phyloP scores from a whole-genome alignment of 2,329 filamentous ascomycete species.

The Pyrenophora tritici-repentis region DNA sequence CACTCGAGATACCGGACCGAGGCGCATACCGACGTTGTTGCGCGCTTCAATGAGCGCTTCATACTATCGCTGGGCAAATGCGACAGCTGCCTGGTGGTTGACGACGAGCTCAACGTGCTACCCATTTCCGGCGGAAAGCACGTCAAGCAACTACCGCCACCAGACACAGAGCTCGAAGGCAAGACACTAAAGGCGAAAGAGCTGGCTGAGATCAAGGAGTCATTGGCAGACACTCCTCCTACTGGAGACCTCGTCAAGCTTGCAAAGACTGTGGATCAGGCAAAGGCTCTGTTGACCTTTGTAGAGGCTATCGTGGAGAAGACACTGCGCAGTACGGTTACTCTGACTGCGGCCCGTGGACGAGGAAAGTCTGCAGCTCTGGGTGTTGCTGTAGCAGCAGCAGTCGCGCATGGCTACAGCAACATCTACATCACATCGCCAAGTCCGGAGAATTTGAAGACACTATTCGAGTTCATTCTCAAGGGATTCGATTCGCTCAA shows the following conservation, averaged over 20 bases:
- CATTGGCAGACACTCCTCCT: slow-evolving; percentile 80
- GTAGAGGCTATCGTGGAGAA: slow-evolving; percentile 97
- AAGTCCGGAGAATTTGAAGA: slow-evolving; percentile 97
- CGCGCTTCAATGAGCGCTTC: slow-evolving; percentile 97
- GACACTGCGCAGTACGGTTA: slow-evolving; percentile 89
- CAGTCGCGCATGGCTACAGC: slow-evolving; percentile 94
- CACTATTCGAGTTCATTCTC: slow-evolving; percentile 96
- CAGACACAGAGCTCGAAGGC: slow-evolving; percentile 73
- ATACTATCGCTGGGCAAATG: slow-evolving; percentile 94
- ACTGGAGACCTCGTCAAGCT: slow-evolving; percentile 83
- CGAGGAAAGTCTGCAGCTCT: slow-evolving; percentile 96
- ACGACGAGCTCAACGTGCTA: slow-evolving; percentile 96
- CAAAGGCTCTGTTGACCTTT: slow-evolving; percentile 94
- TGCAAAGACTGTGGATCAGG: slow-evolving; percentile 91
- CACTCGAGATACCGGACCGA: slow-evolving; percentile 96
- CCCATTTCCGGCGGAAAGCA: slow-evolving; percentile 95
- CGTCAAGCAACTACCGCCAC: slow-evolving; percentile 79
- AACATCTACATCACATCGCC: slow-evolving; percentile 99
- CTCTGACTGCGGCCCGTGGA: slow-evolving; percentile 89
- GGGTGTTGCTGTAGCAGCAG: slow-evolving; percentile 90
- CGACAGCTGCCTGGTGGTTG: slow-evolving; percentile 90
- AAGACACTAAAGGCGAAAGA: slow-evolving; percentile 73
- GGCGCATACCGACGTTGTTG: slow-evolving; percentile 91
- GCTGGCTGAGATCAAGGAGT: slow-evolving; percentile 85
- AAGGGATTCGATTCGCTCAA: slow-evolving; percentile 95